Percentiles rank a stretch among this genome's conserved stretches.
Conservation (phyloP, 371 early-diverging fungal genomes). For the Rhizopus microsporus region DNA sequence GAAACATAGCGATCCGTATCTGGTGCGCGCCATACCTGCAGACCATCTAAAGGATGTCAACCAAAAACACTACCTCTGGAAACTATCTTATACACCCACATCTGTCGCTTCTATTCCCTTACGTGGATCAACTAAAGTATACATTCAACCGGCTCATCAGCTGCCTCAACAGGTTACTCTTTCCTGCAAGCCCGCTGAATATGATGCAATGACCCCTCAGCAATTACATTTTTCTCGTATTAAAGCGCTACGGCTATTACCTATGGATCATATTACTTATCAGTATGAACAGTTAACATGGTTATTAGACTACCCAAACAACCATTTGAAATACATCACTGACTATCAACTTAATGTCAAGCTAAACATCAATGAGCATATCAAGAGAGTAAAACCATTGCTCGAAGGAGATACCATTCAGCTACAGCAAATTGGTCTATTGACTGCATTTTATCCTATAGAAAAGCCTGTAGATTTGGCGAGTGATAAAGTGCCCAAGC, state of each 20-base stretch:
- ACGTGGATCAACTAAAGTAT: slow-evolving; percentile 17
- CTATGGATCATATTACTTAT: background rate
- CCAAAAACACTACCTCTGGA: slow-evolving; percentile 35
- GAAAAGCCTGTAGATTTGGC: background rate
- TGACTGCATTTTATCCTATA: slow-evolving; percentile 19
- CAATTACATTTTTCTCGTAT: slow-evolving; percentile 11
- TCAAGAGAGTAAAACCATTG: slow-evolving; percentile 33
- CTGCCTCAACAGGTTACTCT: slow-evolving; percentile 13
- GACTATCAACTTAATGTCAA: slow-evolving; percentile 16
- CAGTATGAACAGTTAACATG: slow-evolving; percentile 12
- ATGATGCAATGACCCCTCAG: background rate
- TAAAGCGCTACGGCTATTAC: slow-evolving; percentile 6
- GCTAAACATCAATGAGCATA: slow-evolving; percentile 37
- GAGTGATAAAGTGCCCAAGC: slow-evolving; percentile 1
- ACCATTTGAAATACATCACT: slow-evolving; percentile 43
- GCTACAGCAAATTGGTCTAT: slow-evolving; percentile 32
- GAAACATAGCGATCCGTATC: slow-evolving; percentile 6
- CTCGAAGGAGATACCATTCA: slow-evolving; percentile 34
- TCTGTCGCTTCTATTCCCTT: slow-evolving; percentile 10
- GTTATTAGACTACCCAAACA: slow-evolving; percentile 66
- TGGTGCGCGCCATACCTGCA: slow-evolving; percentile 15
- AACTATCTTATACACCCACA: slow-evolving; percentile 15
- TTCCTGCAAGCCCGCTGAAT: slow-evolving; percentile 11
- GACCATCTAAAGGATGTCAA: slow-evolving; percentile 4
- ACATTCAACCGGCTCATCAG: slow-evolving; percentile 35